These are phyloP conservation scores for Ailanthus altissimus DNA, from an alignment of 345 rosid species.

Conservation along the genomic window DNA sequence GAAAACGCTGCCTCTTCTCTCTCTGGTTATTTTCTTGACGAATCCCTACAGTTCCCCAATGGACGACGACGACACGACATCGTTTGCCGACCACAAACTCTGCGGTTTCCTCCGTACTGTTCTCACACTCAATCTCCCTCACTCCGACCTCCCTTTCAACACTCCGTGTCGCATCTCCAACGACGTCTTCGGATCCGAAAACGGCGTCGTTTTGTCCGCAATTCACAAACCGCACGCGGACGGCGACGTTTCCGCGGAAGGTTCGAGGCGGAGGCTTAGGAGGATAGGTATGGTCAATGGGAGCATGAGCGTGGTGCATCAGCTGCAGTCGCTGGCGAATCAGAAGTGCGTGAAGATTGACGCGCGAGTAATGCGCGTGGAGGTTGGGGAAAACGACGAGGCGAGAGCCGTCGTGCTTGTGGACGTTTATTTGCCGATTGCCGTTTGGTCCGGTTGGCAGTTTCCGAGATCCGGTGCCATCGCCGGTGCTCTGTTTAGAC, in stretches of 20 bases:
- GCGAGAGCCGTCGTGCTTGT: conserved; percentile 65
- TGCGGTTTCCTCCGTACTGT: conserved; percentile 76
- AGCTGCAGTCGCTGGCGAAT: conserved; percentile 57
- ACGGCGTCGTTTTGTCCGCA: conserved; percentile 44
- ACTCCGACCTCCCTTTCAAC: conserved; percentile 22
- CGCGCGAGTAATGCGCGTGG: conserved; percentile 47
- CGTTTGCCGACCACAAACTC: conserved; percentile 49
- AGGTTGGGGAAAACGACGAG: conserved; percentile 37
- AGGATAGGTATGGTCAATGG: conserved; percentile 78
- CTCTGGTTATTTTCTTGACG: background rate
- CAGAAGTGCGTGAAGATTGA: conserved; percentile 56
- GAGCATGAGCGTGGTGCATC: conserved; percentile 72
- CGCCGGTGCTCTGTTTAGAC: conserved; percentile 71
- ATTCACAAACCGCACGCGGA: background rate
- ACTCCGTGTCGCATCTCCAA: conserved; percentile 51
- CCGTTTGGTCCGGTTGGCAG: conserved; percentile 82
- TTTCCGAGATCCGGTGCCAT: conserved; percentile 59
- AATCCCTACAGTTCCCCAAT: background rate
- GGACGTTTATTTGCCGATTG: conserved; percentile 69
- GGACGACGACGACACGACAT: conserved; percentile 11
- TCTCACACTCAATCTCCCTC: conserved; percentile 37
- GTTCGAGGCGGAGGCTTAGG: conserved; percentile 38
- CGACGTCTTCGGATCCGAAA: conserved; percentile 52
- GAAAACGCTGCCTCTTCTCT: no score
- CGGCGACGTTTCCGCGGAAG: background rate